Base-by-base conservation (phyloP, 177 flowering plant species). In the Vitis hybrid region DNA sequence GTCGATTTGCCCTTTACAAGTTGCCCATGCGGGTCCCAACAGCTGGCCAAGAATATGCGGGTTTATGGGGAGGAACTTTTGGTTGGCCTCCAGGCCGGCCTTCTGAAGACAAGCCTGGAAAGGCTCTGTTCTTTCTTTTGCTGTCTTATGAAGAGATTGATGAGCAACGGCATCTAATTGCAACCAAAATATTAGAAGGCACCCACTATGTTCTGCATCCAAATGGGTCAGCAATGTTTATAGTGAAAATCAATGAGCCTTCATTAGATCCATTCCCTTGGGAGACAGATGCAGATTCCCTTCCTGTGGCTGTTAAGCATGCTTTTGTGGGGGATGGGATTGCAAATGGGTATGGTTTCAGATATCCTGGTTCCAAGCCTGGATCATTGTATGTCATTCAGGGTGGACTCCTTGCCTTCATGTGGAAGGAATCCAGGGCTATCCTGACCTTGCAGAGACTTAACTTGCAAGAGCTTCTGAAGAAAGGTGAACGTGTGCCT, bases 171-270 rank as follows among this genome's bases (percentile, higher is more conserved):
- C 67, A 78, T 72, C 90, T 94, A 27, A 90, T 88, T 74, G 97
- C 88, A n/a, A 91, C 98, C 56, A 94, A 94, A 81, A 91, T 94
- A 67, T 77, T 94, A 65, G 98, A 94, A 83, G 98, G 98, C 54
- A 94, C 96, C 18, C 94, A 92, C 66, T 94, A 94, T 82, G 97
- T 94, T 57, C 81, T 91, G 75, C 97, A 94, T 78, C 98, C 97
- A 64, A 94, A 94, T 85, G 97, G 98, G 18, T 94, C 98, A 0
- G 95, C 98, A 30, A 91, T 94, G 98, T 94, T 94, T 75, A 75
- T 87, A 55, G 98, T 82, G 32, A 85, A 94, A 66, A 74, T 86
- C 9, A 82, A 83, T 70, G 85, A 90, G 70, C 88, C 96, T 65
- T 92, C 93, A 3, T 19, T 12, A 1, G 98, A 91, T 56, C 82